Evolutionary conservation across 352 stramenopile species (phyloP), one percentile per base, ranked within the genome.

Genomic region (Pythium plurisporium): DNA sequence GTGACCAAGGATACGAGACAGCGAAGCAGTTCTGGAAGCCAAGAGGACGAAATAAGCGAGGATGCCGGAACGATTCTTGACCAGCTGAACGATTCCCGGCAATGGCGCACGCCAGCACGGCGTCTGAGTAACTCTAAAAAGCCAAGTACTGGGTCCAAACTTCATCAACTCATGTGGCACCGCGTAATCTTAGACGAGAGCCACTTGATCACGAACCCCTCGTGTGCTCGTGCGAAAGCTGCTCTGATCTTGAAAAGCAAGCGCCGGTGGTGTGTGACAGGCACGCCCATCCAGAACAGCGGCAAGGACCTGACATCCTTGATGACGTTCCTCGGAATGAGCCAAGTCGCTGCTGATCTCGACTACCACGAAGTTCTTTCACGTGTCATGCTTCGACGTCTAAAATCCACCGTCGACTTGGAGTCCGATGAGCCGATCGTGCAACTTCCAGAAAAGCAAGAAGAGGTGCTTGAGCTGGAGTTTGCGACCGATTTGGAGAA

Each of bases 261-360:
- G 52, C 72, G 81, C 3, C 84, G 88, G 7, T 94, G 91, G 70
- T 96, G 86, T 55, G 72, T 97, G 7, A 97, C 91, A 4, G 89
- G 90, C 11, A 97, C 89, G 15, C 88, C 89, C 1, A 91, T 97
- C 44, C 78, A 96, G 38, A 97, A 97, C 65, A 82, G 79, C 46
- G 72, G 79, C 15, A 79, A 88, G 42, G 89, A 97, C 59, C 66
- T 97, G 27, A 74, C 79, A 29, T 82, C 86, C n/a, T 70, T 97
- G 3, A 71, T 97, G 43, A 73, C 75, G 20, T 97, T 98, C 65
- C 49, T 97, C 20, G 80, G 79, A 1, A 59, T 67, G 52, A 59
- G 45, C 26, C n/a, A 58, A 19, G 65, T 96, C 29, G 62, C 78
- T 2, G 69, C 75, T 14, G 76, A 89, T 34, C 45, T 59, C 0